Percentiles rank a stretch among this genome's conserved stretches.
phyloP scores from a whole-genome alignment of 2,329 filamentous ascomycete genomes.

The Ramularia collo-cygni region DNA sequence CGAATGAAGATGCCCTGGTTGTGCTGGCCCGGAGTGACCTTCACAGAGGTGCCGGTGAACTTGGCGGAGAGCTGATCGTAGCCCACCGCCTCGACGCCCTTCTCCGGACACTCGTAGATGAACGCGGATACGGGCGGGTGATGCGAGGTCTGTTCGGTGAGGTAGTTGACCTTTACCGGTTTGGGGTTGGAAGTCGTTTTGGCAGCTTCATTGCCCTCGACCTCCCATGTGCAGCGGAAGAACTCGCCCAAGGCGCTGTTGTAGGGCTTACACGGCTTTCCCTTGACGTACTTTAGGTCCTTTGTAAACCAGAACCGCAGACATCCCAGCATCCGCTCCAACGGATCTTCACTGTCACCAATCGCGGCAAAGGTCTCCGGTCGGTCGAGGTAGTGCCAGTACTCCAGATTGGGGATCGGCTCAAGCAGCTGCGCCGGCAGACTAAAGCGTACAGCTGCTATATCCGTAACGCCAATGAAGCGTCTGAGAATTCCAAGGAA shows the following conservation, averaged over 20 bases:
- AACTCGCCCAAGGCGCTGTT: slow-evolving; percentile 97
- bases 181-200: slow-evolving; percentile 29
- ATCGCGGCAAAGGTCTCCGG: slow-evolving; percentile 82
- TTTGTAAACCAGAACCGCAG: slow-evolving; percentile 98
- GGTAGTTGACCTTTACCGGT: slow-evolving; percentile 75
- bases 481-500: slow-evolving; percentile 84
- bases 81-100: slow-evolving; percentile 77
- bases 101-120: slow-evolving; percentile 85
- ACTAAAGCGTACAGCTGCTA: slow-evolving; percentile 92
- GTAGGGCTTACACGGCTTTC: slow-evolving; percentile 97
- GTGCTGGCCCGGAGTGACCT: slow-evolving; percentile 83
- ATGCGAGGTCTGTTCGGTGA: slow-evolving; percentile 96
- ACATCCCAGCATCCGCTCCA: slow-evolving; percentile 92
- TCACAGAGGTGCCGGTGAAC: slow-evolving; percentile 92
- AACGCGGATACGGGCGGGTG: slow-evolving; percentile 97
- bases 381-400: slow-evolving; percentile 96
- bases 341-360: slow-evolving; percentile 81
- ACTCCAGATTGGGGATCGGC: slow-evolving; percentile 93
- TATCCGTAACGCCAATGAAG: slow-evolving; percentile 93
- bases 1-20: slow-evolving; percentile 95
- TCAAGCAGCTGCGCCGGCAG: slow-evolving; percentile 92
- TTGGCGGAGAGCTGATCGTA: slow-evolving; percentile 97
- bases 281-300: slow-evolving; percentile 97
- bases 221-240: slow-evolving; percentile 96
- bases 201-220: slow-evolving; percentile 64